Base-by-base conservation (phyloP, 257 asterid genomes). In the Solanum rostratum region DNA sequence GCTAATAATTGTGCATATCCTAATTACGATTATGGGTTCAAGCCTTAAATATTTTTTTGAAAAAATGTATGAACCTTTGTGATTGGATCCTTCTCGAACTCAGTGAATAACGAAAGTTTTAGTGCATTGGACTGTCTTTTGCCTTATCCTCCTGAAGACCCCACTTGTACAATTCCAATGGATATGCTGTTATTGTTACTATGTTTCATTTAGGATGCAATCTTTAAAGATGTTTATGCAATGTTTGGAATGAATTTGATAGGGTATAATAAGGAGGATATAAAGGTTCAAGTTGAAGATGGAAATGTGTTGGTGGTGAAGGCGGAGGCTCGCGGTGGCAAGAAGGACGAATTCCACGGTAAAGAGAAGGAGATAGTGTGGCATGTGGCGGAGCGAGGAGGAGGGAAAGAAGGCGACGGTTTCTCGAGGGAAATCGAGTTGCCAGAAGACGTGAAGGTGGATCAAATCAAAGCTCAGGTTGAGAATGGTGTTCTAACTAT, bases 351-450 rank as follows among this genome's bases (percentile, higher is more conserved):
- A 20, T 41, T 45, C 0, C 41, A 46, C 18, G 91, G 79, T 79
- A 92, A 91, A 22, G 92, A 92, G 54, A 89, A 89, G 62, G 97
- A 90, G 62, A 30, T 78, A 3, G 92, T 94, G 45, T 95, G 97
- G 99, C 98, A 95, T 46, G 94, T 91, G 88, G 95, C 99, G 71
- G 98, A 94, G 95, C 91, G 98, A 85, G 91, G 86, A 24, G 55
- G 90, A 13, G 92, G 88, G 14, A 81, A 53, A 57, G 92, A 86
- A n/a, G n/a, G n/a, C 15, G 91, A 85, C 19, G 93, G 84, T 46
- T 94, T 93, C 83, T 88, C 84, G 1, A 86, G 99, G 86, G 95
- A 91, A 24, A 90, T 95, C 3, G 94, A 92, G 85, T 83, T 94
- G 92, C 98, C 95, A 19, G 93, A 92, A 24, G 84, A 92, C 82